Conservation (phyloP, 352 stramenopile species). For the Albugo candida region DNA sequence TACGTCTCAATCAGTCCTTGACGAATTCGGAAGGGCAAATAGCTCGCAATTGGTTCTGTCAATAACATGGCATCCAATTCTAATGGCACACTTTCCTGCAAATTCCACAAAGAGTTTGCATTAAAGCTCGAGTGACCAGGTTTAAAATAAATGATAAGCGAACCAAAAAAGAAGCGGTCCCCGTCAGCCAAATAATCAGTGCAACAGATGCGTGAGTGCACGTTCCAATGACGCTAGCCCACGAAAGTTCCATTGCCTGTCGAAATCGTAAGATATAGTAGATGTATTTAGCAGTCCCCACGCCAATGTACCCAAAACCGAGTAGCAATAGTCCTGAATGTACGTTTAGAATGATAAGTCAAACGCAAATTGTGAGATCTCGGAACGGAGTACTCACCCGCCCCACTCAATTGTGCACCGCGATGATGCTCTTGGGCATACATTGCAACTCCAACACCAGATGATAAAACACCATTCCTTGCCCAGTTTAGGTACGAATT, state of each 20-base stretch:
- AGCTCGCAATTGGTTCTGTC: constrained; percentile 64
- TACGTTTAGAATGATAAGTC: neutral
- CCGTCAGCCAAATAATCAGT: constrained; percentile 70
- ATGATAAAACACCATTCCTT: constrained; percentile 67
- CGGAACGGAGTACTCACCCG: constrained; percentile 15
- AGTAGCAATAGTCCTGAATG: constrained; percentile 41
- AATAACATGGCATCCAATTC: constrained; percentile 71
- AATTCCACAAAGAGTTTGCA: neutral
- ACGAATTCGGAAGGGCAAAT: constrained; percentile 63
- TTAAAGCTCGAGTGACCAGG: neutral
- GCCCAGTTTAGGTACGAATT: constrained; percentile 81
- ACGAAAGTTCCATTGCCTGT: constrained; percentile 74
- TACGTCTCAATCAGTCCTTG: constrained; percentile 79
- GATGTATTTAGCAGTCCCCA: constrained; percentile 78
- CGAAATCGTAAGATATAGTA: constrained; percentile 79
- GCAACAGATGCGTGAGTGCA: constrained; percentile 65
- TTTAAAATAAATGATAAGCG: neutral
- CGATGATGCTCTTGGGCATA: constrained; percentile 78
- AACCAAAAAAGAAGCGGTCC: constrained; percentile 71
- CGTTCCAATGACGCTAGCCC: constrained; percentile 63
- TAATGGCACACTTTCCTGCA: constrained; percentile 65
- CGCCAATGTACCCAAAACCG: constrained; percentile 75
- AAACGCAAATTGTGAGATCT: neutral
- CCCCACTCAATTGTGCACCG: constrained; percentile 60
- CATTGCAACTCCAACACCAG: constrained; percentile 65